Conservation (phyloP, 1,284 basidiomycete species). For the Puccinia brachypodii region DNA sequence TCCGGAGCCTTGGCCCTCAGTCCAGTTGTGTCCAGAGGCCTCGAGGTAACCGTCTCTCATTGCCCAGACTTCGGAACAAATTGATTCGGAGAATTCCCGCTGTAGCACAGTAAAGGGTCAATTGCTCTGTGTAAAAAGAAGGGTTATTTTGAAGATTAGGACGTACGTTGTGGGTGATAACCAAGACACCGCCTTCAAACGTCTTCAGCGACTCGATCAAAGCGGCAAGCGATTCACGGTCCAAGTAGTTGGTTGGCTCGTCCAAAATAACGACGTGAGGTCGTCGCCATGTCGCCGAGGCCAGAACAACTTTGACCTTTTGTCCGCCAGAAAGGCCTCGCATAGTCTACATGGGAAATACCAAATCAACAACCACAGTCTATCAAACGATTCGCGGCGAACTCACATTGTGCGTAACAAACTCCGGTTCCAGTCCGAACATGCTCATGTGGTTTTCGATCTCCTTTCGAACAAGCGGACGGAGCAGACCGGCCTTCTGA, state of each 20-base stretch:
- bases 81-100: constrained; percentile 93
- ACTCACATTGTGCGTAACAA: constrained; percentile 73
- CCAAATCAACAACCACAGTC: background rate
- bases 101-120: constrained; percentile 38
- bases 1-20: constrained; percentile 92
- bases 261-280: constrained; percentile 97
- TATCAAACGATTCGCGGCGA: background rate
- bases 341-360: constrained; percentile 61
- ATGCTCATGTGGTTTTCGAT: constrained; percentile 97
- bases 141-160: background rate
- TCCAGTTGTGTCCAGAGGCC: constrained; percentile 93
- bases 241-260: constrained; percentile 89
- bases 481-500: constrained; percentile 90
- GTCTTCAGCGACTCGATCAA: constrained; percentile 93
- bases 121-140: background rate
- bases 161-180: constrained; percentile 80
- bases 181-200: constrained; percentile 94
- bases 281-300: constrained; percentile 96
- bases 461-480: constrained; percentile 93
- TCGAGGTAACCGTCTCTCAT: constrained; percentile 89
- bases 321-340: constrained; percentile 97
- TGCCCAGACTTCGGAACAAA: constrained; percentile 81
- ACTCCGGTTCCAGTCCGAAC: constrained; percentile 93
- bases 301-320: constrained; percentile 99
- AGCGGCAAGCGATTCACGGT: constrained; percentile 94